Conservation (phyloP, 2,329 filamentous ascomycete genomes). For the Pseudogymnoascus sp. region DNA sequence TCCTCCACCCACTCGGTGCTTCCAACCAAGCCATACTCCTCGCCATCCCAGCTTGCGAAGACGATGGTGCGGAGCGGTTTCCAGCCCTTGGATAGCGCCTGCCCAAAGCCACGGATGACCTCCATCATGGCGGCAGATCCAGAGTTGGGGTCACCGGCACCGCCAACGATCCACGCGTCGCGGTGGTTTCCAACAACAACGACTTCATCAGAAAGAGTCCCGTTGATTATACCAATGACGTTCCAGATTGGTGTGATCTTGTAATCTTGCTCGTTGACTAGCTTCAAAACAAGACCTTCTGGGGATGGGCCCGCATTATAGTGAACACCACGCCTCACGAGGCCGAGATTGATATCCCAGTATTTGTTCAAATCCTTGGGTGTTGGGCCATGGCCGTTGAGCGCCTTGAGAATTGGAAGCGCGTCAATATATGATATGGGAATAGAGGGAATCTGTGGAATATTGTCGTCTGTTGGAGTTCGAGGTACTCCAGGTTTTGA, state of each 20-base stretch:
- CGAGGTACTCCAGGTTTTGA: slow-evolving; percentile 84
- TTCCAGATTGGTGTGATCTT: slow-evolving; percentile 80
- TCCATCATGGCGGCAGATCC: slow-evolving; percentile 75
- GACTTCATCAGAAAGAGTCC: slow-evolving; percentile 75
- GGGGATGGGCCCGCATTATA: slow-evolving; percentile 66
- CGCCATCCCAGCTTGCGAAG: slow-evolving; percentile 67
- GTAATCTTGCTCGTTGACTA: slow-evolving; percentile 74
- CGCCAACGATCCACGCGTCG: slow-evolving; percentile 84
- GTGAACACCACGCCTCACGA: slow-evolving; percentile 57
- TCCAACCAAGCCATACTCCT: slow-evolving; percentile 73
- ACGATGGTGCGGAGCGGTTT: slow-evolving; percentile 84
- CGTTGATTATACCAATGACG: slow-evolving; percentile 87
- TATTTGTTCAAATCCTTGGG: slow-evolving; percentile 64
- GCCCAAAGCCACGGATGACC: slow-evolving; percentile 65
- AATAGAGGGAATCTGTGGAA: slow-evolving; percentile 79
- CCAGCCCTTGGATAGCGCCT: slow-evolving; percentile 66
- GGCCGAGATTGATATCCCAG: slow-evolving; percentile 54
- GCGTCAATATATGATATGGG: slow-evolving; percentile 86
- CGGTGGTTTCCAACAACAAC: slow-evolving; percentile 87
- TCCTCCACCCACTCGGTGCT: slow-evolving; percentile 86
- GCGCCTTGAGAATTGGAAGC: slow-evolving; percentile 74
- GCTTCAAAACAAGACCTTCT: slow-evolving; percentile 59
- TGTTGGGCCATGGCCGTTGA: slow-evolving; percentile 81
- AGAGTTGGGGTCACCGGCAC: slow-evolving; percentile 74
- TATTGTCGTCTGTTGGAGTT: slow-evolving; percentile 58